phyloP scores from a whole-genome alignment of 257 asterid species.

The Paraleonurus japonicus region DNA sequence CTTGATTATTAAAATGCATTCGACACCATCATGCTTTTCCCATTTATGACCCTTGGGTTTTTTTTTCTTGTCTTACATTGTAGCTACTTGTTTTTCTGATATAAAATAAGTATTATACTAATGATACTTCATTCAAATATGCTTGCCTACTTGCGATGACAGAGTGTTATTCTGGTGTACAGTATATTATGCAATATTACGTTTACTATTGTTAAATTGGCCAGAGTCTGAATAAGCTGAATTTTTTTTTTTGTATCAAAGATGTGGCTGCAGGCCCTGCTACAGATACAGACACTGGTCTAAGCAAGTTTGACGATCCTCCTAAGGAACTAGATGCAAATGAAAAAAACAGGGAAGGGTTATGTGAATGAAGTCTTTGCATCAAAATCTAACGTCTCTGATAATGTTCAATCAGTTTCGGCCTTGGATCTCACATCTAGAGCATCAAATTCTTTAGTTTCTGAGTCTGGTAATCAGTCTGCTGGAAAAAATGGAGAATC shows the following conservation, averaged over 20 bases:
- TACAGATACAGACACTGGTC: constrained; percentile 21
- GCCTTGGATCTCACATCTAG: constrained; percentile 24
- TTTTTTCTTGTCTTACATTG: not conserved
- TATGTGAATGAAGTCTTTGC: constrained; percentile 25
- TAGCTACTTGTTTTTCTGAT: not conserved
- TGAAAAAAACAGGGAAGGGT: constrained; percentile 25
- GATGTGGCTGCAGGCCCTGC: constrained; percentile 24
- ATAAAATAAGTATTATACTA: not conserved
- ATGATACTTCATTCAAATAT: constrained; percentile 6
- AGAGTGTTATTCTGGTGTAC: not conserved
- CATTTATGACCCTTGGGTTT: not conserved
- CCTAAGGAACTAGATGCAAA: constrained; percentile 23
- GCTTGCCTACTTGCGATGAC: constrained; percentile 9
- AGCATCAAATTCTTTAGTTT: constrained; percentile 12
- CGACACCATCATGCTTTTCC: not conserved
- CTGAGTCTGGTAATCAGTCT: constrained; percentile 23
- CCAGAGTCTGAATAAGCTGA: constrained; percentile 1
- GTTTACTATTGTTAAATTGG: not conserved
- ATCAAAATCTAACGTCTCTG: constrained; percentile 26
- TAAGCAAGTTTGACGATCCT: constrained; percentile 25
- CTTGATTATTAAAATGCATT: not conserved
- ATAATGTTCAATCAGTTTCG: constrained; percentile 24
- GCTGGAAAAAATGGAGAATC: constrained; percentile 25
- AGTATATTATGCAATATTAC: not conserved
- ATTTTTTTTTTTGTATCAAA: not conserved